phyloP scores from a whole-genome alignment of 352 stramenopile genomes.

The Globisporangium barbulae region DNA sequence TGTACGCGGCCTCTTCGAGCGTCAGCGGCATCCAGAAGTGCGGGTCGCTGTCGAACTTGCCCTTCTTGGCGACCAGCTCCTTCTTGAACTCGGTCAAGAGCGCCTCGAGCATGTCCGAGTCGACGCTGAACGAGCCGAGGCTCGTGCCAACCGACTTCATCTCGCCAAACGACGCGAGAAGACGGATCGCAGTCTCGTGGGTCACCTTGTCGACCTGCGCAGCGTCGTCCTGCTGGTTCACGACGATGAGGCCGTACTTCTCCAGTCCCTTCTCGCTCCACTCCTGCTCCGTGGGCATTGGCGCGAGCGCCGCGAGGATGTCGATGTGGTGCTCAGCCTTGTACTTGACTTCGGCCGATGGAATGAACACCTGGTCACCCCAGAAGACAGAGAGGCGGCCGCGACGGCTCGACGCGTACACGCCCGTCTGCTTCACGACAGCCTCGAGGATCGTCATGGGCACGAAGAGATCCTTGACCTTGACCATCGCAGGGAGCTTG shows the following conservation, averaged over 20 bases:
- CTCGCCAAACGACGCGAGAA: slow-evolving; percentile 91
- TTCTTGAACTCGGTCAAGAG: slow-evolving; percentile 92
- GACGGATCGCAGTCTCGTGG: slow-evolving; percentile 92
- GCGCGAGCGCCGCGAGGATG: slow-evolving; percentile 94
- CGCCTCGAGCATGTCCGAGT: slow-evolving; percentile 88
- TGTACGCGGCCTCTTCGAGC: slow-evolving; percentile 90
- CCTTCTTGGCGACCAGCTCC: slow-evolving; percentile 89
- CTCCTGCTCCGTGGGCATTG: slow-evolving; percentile 91
- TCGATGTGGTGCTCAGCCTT: slow-evolving; percentile 95
- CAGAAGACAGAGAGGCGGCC: slow-evolving; percentile 97
- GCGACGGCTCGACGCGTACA: slow-evolving; percentile 94
- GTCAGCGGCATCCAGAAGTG: slow-evolving; percentile 99
- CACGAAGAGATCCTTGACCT: slow-evolving; percentile 82
- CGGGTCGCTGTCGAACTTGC: slow-evolving; percentile 96
- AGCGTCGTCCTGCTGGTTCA: slow-evolving; percentile 90
- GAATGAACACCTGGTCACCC: slow-evolving; percentile 99
- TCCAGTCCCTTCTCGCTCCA: slow-evolving; percentile 96
- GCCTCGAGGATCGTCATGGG: slow-evolving; percentile 97
- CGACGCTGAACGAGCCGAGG: slow-evolving; percentile 96
- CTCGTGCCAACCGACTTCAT: slow-evolving; percentile 95
- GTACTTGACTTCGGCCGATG: slow-evolving; percentile 91
- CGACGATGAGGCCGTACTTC: slow-evolving; percentile 98
- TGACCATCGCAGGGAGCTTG: slow-evolving; percentile 94
- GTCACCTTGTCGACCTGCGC: slow-evolving; percentile 98
- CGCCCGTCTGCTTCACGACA: slow-evolving; percentile 97